Evolutionary conservation across 2,329 filamentous ascomycete species (phyloP).

Genomic region (Aspergillus melleus): DNA sequence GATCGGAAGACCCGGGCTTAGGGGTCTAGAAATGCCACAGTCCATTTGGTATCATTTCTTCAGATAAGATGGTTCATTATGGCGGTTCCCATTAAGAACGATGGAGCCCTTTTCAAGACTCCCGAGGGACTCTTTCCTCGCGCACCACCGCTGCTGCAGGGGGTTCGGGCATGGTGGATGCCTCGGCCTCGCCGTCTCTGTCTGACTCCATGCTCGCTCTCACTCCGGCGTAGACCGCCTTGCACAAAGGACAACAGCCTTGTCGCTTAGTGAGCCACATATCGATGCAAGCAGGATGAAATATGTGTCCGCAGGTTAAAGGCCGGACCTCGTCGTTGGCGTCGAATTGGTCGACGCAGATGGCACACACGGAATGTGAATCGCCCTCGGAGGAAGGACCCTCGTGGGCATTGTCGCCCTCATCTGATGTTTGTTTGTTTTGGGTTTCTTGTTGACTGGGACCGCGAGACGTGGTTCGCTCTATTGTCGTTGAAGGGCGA

Average conservation of each 20-base stretch:
- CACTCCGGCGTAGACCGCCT: slow-evolving; percentile 40
- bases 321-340: slow-evolving; percentile 93
- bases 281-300: slow-evolving; percentile 92
- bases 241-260: slow-evolving; percentile 95
- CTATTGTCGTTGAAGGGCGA: neutral
- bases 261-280: slow-evolving; percentile 93
- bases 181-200: neutral
- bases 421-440: neutral
- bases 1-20: too few relatives aligned
- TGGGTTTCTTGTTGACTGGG: neutral
- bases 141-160: neutral
- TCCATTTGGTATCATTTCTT: neutral
- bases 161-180: neutral
- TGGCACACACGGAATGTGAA: slow-evolving; percentile 63
- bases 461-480: neutral
- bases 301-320: slow-evolving; percentile 92
- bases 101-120: too few relatives aligned
- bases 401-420: neutral
- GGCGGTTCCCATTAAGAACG: too few relatives aligned
- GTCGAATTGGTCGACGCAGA: slow-evolving; percentile 90
- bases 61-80: too few relatives aligned
- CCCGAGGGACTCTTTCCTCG: neutral
- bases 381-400: neutral
- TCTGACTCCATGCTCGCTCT: neutral
- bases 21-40: neutral